phyloP scores from a whole-genome alignment of 352 stramenopile genomes.

The Pythium dissotocum region DNA sequence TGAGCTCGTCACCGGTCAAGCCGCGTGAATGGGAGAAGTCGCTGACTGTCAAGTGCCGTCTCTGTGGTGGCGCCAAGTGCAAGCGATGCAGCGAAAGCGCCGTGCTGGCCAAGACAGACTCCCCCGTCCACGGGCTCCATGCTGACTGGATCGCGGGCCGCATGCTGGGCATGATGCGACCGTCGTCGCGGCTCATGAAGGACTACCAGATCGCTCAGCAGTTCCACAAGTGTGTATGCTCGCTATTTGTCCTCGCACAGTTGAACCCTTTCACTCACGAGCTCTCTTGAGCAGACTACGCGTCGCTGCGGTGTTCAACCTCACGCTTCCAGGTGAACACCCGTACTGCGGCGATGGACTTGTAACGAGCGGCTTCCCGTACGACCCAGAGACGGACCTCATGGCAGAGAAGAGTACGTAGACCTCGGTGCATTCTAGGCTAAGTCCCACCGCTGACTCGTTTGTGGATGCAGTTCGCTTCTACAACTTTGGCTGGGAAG shows the following conservation, averaged over 20 bases:
- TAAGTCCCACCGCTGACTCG: not conserved
- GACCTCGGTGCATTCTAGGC: not conserved
- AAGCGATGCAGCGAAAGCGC: conserved; percentile 85
- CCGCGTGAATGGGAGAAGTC: conserved; percentile 82
- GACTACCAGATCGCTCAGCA: conserved; percentile 80
- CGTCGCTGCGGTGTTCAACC: conserved; percentile 88
- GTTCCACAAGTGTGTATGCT: conserved; percentile 61
- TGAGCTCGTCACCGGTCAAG: conserved; percentile 69
- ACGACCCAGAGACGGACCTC: conserved; percentile 85
- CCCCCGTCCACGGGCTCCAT: conserved; percentile 76
- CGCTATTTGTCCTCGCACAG: not conserved
- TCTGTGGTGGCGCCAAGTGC: conserved; percentile 87
- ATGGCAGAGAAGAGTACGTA: conserved; percentile 84
- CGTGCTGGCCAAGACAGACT: conserved; percentile 70
- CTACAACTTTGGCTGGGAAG: conserved; percentile 92
- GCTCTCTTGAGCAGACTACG: conserved; percentile 42
- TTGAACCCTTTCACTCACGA: not conserved
- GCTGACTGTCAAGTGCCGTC: conserved; percentile 78
- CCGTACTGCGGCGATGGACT: conserved; percentile 89
- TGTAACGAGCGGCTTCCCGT: conserved; percentile 78
- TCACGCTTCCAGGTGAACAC: conserved; percentile 91
- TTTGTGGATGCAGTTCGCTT: conserved; percentile 61
- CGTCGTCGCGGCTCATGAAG: conserved; percentile 80
- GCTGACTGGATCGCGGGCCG: conserved; percentile 87
- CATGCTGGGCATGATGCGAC: conserved; percentile 90